phyloP scores from a whole-genome alignment of 2,329 filamentous ascomycete genomes.

The Claviceps africana region DNA sequence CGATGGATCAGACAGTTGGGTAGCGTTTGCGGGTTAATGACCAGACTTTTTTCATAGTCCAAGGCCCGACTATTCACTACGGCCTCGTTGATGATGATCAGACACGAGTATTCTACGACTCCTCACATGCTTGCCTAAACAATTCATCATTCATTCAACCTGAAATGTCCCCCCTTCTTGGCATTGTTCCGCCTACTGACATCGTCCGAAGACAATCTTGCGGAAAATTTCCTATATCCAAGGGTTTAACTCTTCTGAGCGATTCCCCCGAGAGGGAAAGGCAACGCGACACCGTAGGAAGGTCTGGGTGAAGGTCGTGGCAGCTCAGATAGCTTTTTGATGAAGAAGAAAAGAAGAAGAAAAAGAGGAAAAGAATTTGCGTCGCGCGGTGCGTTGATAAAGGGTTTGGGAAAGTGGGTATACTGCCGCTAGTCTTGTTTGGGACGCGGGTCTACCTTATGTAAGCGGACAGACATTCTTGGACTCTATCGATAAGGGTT shows the following conservation, averaged over 20 bases:
- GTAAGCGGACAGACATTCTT: too few species aligned
- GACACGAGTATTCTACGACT: background rate
- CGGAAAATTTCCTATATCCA: conserved; percentile 51
- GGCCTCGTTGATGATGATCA: background rate
- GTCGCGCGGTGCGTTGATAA: conserved; percentile 12
- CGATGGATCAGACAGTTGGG: too few species aligned
- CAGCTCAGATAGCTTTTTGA: conserved; percentile 51
- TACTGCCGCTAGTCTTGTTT: conserved; percentile 11
- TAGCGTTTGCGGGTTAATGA: too few species aligned
- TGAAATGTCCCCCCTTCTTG: conserved; percentile 43
- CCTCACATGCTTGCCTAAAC: background rate
- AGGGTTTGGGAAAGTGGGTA: conserved; percentile 5
- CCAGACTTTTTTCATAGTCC: too few species aligned
- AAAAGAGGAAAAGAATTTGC: conserved; percentile 20
- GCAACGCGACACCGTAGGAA: conserved; percentile 48
- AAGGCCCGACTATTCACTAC: too few species aligned
- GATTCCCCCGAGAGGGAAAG: conserved; percentile 34
- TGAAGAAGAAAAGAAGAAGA: conserved; percentile 33
- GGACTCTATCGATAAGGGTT: background rate
- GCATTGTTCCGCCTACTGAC: conserved; percentile 39
- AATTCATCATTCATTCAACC: background rate
- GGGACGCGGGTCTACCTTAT: background rate
- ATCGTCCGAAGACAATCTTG: conserved; percentile 18
- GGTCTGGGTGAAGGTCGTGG: conserved; percentile 47
- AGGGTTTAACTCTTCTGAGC: conserved; percentile 46